Evolutionary conservation across 2,329 filamentous ascomycete species (phyloP), one percentile per base, ranked within the genome.

Genomic region (Penicillium vulpinum): DNA sequence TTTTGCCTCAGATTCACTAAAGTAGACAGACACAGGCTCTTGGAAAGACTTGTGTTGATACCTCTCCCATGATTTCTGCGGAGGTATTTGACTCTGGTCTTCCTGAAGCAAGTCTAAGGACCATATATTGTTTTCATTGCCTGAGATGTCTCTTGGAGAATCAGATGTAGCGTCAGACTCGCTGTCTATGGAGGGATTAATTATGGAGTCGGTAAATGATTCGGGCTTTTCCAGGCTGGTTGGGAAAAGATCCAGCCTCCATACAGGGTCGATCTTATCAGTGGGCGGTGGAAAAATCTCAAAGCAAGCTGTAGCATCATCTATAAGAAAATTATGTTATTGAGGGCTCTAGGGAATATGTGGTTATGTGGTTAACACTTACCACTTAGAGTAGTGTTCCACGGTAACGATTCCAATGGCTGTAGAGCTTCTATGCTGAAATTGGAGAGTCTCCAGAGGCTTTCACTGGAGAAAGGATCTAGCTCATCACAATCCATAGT

Each of bases 61-160:
- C 13, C 59, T 71, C 60, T 80, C 78, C 78, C 78, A 80, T 33
- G 74, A 76, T 36, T 62, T 70, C 22, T 73, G 56, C 3, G 71
- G 60, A 13, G 59, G 48, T 11, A 59, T 51, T 38, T 61, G 47
- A 18, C 33, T 50, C 10, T 46, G 13, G 2, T 51, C 54, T 6
- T 67, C 53, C 15, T 63, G 52, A 1, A 73, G 56, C 15, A 56
- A 62, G 33, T 71, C 66, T 24, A 73, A 56, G 0, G 59, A 60
- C 77, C 77, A 79, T 28, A 79, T 57, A 53, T 76, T 62, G 5
- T 69, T 64, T 1, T 57, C 26, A 15, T 68, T 60, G 2, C 54
- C 58, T 13, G 59, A 56, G 38, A 48, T 7, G 18, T 58, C 52
- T 28, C 31, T 57, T 13, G 45, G 16, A 2, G 16, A 7, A 22